Evolutionary conservation across 2,329 filamentous ascomycete species (phyloP), one percentile per base, ranked within the genome.

Genomic region (Mycosphaerella arachidis): DNA sequence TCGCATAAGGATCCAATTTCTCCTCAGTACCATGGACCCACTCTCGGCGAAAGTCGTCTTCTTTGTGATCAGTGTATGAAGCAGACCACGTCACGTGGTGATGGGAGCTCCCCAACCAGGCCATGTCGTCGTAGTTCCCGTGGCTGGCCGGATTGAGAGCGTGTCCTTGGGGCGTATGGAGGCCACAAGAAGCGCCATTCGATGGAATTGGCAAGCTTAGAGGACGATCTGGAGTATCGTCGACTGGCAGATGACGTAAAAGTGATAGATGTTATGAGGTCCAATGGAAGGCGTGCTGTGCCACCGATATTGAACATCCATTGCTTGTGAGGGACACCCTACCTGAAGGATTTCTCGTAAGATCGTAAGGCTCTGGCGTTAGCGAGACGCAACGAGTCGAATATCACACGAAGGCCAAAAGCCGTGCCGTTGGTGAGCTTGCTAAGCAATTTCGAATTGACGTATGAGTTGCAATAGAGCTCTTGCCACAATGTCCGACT

Each of bases 51-150:
- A 64, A 61, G 0, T 66, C 68, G 60, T 84, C 82, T 43, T 83
- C 80, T 2, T 67, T 61, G 18, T 69, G 72, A 27, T 80, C 70
- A 53, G 82, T 77, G 77, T 80, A 84, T 1, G 82, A 71, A 0
- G 78, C 74, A 63, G 84, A 84, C 2, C 81, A 56, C 1, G 82
- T 80, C 66, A 84, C 79, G 68, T 84, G 84, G 67, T 84, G 81
- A 63, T 84, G 82, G 0, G 76, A 77, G 57, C 83, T 81, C 77
- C 84, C 77, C 30, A 76, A 80, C 13, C 83, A 70, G 3, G 82
- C 82, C 82, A 84, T 84, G 58, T 81, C 78, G 0, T 43, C 40
- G 40, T 43, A 7, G 18, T n/a, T 7, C 8, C 4, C 40, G n/a
- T 7, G 40, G 18, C 40, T 43, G 40, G 40, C 40, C 18, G 40